phyloP scores from a whole-genome alignment of 2,329 filamentous ascomycete genomes.

The Coniochaeta sp. region DNA sequence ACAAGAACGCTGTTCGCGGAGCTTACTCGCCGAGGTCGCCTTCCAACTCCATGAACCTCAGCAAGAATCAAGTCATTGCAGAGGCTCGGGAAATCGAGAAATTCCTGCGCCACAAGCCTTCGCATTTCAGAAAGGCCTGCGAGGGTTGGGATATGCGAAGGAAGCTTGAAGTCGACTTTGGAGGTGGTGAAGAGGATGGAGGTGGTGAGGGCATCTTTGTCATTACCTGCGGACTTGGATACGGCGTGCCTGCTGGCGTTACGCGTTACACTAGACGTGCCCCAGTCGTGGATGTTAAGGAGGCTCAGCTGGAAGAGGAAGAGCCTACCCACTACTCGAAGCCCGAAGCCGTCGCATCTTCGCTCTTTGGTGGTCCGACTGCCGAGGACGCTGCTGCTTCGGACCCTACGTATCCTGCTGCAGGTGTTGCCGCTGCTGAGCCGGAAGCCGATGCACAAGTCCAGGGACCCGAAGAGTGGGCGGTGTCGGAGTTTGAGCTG shows the following conservation, averaged over 20 bases:
- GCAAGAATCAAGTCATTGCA: slow-evolving; percentile 60
- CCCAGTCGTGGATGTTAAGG: slow-evolving; percentile 9
- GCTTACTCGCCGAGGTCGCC: slow-evolving; percentile 78
- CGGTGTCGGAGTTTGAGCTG: slow-evolving; percentile 52
- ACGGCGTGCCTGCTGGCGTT: slow-evolving; percentile 39
- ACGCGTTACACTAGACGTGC: slow-evolving; percentile 34
- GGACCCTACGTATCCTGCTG: slow-evolving; percentile 8
- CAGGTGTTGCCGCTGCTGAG: neutral
- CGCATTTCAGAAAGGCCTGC: slow-evolving; percentile 71
- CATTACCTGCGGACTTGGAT: slow-evolving; percentile 63
- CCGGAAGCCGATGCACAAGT: neutral
- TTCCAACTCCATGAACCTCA: slow-evolving; percentile 64
- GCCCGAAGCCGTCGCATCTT: neutral
- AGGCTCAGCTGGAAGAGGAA: slow-evolving; percentile 6
- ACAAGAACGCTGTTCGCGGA: slow-evolving; percentile 58
- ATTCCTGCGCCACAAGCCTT: slow-evolving; percentile 65
- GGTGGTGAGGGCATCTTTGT: slow-evolving; percentile 73
- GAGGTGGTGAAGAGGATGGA: slow-evolving; percentile 66
- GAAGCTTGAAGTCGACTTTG: slow-evolving; percentile 81
- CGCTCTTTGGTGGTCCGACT: slow-evolving; percentile 14
- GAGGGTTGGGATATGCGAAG: slow-evolving; percentile 90
- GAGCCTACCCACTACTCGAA: slow-evolving; percentile 10
- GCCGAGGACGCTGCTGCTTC: slow-evolving; percentile 17
- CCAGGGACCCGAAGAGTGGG: slow-evolving; percentile 53
- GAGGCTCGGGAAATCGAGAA: slow-evolving; percentile 79